phyloP scores from a whole-genome alignment of 257 asterid genomes.

The Nicotiana undulata region DNA sequence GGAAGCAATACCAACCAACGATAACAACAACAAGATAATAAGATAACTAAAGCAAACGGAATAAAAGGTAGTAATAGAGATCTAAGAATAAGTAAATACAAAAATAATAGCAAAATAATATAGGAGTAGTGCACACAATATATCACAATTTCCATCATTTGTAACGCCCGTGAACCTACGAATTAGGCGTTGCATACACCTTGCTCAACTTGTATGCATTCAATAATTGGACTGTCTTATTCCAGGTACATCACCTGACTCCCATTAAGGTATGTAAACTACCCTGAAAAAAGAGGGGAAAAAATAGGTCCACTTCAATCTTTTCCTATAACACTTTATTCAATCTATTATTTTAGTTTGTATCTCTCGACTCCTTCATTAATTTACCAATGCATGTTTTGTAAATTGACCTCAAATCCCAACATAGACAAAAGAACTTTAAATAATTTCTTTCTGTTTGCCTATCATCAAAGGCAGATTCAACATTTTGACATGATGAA shows the following conservation, averaged over 20 bases:
- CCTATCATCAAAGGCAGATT: too few relatives aligned
- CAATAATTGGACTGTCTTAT: neutral
- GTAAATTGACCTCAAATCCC: neutral
- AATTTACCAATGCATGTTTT: neutral
- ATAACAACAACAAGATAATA: too few relatives aligned
- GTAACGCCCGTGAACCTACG: neutral
- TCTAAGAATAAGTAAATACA: too few relatives aligned
- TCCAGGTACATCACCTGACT: constrained; percentile 1
- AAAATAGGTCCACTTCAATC: neutral
- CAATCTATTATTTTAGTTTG: neutral
- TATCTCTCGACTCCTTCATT: neutral
- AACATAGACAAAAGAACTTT: neutral
- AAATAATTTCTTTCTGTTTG: too few relatives aligned
- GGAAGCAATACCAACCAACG: too few relatives aligned
- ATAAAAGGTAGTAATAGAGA: too few relatives aligned
- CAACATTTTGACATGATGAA: too few relatives aligned
- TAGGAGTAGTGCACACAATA: neutral
- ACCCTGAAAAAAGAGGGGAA: neutral
- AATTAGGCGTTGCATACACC: neutral
- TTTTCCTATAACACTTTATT: neutral
- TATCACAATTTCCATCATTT: neutral
- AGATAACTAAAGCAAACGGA: too few relatives aligned
- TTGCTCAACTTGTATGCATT: neutral
- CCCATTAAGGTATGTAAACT: neutral
- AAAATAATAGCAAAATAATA: neutral